phyloP scores from a whole-genome alignment of 495 filamentous ascomycete species.

The Alectoria sarmentosa region DNA sequence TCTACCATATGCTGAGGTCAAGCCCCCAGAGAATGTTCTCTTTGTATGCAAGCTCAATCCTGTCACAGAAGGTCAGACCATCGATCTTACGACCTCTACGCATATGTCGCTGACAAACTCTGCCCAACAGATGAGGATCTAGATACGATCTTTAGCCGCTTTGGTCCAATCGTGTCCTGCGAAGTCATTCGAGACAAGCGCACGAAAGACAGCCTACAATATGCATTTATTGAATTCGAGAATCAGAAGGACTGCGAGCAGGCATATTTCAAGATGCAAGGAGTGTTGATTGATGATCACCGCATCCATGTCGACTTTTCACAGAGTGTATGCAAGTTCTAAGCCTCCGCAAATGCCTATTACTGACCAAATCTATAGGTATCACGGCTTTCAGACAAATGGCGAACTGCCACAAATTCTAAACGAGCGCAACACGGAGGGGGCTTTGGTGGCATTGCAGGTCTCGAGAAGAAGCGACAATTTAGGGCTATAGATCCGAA shows the following conservation, averaged over 20 bases:
- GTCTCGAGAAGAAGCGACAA: constrained; percentile 82
- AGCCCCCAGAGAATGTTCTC: constrained; percentile 92
- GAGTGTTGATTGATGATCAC: constrained; percentile 92
- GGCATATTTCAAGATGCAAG: constrained; percentile 98
- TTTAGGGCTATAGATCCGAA: constrained; percentile 65
- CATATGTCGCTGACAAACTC: constrained; percentile 3
- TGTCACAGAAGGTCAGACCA: constrained; percentile 64
- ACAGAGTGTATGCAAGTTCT: constrained; percentile 61
- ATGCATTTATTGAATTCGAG: constrained; percentile 96
- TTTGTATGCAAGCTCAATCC: constrained; percentile 99
- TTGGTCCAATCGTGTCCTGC: constrained; percentile 90
- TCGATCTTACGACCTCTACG: neutral
- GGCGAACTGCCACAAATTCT: constrained; percentile 79
- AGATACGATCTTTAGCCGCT: constrained; percentile 91
- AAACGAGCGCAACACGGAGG: constrained; percentile 67
- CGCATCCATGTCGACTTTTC: constrained; percentile 98
- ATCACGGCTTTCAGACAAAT: constrained; percentile 80
- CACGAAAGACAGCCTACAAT: constrained; percentile 91
- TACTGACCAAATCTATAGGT: constrained; percentile 38
- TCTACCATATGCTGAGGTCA: constrained; percentile 95
- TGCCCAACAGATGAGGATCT: constrained; percentile 69
- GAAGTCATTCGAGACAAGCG: constrained; percentile 94
- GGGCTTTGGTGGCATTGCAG: constrained; percentile 83
- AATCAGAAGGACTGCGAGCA: constrained; percentile 88
- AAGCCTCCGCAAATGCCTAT: neutral